Base-by-base conservation (phyloP, 345 rosid genomes). In the Eucalyptus rudis region DNA sequence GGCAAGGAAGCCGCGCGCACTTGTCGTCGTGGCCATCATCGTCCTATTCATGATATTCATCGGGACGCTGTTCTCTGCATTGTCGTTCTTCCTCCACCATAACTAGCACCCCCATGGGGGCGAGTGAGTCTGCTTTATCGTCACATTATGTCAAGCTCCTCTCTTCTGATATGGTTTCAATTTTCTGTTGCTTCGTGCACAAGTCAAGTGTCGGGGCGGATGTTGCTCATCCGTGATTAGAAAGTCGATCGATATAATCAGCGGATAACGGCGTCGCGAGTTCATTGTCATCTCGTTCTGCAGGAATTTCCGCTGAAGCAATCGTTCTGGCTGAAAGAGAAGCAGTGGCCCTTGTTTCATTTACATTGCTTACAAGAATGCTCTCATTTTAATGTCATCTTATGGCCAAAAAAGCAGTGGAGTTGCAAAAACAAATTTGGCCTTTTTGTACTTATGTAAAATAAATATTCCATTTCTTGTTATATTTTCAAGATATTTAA, bases 31-130 rank as follows among this genome's bases (percentile, higher is more conserved):
- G 44, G 91, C 79, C 10, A 29, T 90, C 56, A 58, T 90, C 81
- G 76, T 91, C 33, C 90, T 94, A 45, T 15, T 91, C 86, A 49
- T 94, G 14, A 43, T 90, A 51, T 79, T 87, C 89, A 52, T 91
- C 6, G 94, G 94, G 25, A 86, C 92, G 81, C 86, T 90, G n/a
- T 90, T 93, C 81, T 91, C 94, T 40, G 88, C 92, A 6, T 52
- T 93, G n/a, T 88, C 93, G 9, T 91, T 93, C 87, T 89, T 89
- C 85, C 89, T 86, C 27, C 92, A 80, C 90, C 91, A 64, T 66
- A 52, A 52, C 51, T 81, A 81, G 50, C 87, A 22, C 51, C 19
- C 14, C 81, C 47, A 40, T 1, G 47, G 83, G 12, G 1, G 45
- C 25, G 25, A 33, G 17, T 17, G 22, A 17, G 12, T 33, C 81